Evolutionary conservation across 208 protist genomes (phyloP).

Genomic region (Acanthamoeba triangularis): DNA sequence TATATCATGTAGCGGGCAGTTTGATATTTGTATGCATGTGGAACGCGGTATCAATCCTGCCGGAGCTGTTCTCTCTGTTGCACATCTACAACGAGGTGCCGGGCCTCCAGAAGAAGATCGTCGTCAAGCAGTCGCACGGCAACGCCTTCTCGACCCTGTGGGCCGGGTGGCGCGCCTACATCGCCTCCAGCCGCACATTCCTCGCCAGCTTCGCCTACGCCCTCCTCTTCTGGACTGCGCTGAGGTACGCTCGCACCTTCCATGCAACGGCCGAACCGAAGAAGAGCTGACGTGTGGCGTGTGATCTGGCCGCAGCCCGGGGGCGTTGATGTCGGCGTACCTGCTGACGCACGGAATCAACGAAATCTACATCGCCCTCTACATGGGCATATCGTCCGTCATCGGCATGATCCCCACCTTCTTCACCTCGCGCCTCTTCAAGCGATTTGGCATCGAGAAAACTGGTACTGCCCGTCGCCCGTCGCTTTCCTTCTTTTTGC

Average conservation of each 20-base stretch:
- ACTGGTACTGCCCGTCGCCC: background rate
- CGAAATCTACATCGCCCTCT: slow-evolving; percentile 51
- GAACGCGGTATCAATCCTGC: slow-evolving; percentile 39
- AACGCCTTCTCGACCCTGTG: slow-evolving; percentile 35
- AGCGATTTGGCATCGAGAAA: slow-evolving; percentile 11
- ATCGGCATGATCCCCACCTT: slow-evolving; percentile 63
- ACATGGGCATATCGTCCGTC: background rate
- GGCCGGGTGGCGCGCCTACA: background rate
- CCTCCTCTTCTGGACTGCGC: slow-evolving; percentile 47
- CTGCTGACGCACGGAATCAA: slow-evolving; percentile 56
- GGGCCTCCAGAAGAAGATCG: background rate
- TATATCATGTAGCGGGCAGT: background rate
- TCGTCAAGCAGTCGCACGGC: background rate
- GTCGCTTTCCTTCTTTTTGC: background rate
- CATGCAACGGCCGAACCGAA: background rate
- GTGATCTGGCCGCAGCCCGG: background rate
- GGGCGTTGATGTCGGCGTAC: slow-evolving; percentile 48
- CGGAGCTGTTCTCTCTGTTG: background rate
- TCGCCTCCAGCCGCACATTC: background rate
- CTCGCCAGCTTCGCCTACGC: slow-evolving; percentile 63
- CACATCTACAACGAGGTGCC: slow-evolving; percentile 10
- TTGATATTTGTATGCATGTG: slow-evolving; percentile 24
- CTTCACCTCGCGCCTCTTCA: slow-evolving; percentile 45
- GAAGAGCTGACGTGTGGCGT: background rate
- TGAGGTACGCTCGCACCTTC: background rate